Evolutionary conservation across 2,329 filamentous ascomycete species (phyloP).

Genomic region (Cercospora sesami): DNA sequence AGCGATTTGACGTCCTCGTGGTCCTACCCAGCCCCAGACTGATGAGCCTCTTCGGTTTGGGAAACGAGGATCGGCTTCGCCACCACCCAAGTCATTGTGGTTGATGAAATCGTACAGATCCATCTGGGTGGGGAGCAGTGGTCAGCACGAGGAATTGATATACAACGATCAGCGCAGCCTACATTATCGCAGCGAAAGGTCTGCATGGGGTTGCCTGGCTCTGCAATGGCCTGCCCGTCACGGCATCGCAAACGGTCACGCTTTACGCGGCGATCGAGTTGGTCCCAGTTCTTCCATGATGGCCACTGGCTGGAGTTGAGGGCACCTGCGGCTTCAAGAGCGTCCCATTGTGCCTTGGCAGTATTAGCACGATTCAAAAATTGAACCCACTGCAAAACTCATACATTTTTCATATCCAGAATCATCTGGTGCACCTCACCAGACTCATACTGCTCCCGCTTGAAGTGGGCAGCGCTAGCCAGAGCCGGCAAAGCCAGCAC

Average conservation of each 20-base stretch:
- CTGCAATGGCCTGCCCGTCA: conserved; percentile 43
- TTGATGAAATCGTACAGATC: conserved; percentile 45
- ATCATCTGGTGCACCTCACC: conserved; percentile 42
- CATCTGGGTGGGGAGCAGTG: conserved; percentile 23
- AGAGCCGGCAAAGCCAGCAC: conserved; percentile 21
- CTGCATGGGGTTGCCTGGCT: conserved; percentile 38
- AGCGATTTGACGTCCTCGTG: conserved; percentile 55
- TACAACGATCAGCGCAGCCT: conserved; percentile 13
- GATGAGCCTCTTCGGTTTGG: conserved; percentile 44
- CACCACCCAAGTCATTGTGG: conserved; percentile 43
- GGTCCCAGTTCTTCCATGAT: conserved; percentile 42
- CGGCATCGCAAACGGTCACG: conserved; percentile 37
- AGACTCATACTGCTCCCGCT: conserved; percentile 43
- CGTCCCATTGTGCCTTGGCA: conserved; percentile 28
- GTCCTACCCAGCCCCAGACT: conserved; percentile 58
- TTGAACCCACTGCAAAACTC: not conserved
- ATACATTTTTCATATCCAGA: conserved; percentile 38
- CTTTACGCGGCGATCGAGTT: conserved; percentile 33
- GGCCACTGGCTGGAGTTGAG: conserved; percentile 25
- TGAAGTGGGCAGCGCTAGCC: conserved; percentile 21
- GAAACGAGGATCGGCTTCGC: conserved; percentile 26
- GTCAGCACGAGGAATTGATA: not conserved
- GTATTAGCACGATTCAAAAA: not conserved
- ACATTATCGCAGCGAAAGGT: conserved; percentile 44
- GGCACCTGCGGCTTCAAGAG: conserved; percentile 26